Evolutionary conservation across 768 basidiomycete genomes (phyloP).

Genomic region (Mycena olivaceomarginata): DNA sequence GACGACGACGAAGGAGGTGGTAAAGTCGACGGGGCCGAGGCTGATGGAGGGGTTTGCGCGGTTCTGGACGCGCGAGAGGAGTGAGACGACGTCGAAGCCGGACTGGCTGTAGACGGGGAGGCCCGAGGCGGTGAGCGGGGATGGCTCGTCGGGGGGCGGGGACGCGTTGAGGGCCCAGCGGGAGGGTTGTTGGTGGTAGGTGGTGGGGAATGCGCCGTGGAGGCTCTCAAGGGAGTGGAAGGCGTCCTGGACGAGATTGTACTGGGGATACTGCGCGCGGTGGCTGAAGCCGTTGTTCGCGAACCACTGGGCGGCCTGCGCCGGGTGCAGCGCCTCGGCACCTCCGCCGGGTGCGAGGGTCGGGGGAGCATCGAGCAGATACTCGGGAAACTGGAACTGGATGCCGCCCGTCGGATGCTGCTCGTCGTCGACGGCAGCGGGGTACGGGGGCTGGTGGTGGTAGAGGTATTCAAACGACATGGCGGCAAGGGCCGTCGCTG

Average conservation of each 20-base stretch:
- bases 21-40: conserved; percentile 94
- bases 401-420: conserved; percentile 33
- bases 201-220: conserved; percentile 13
- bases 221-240: conserved; percentile 9
- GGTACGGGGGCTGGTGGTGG: too few species aligned
- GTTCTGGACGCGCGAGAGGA: conserved; percentile 85
- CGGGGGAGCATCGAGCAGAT: conserved; percentile 75
- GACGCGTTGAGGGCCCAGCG: conserved; percentile 13
- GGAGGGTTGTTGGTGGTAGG: neutral
- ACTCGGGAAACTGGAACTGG: conserved; percentile 79
- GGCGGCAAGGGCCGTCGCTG: too few species aligned
- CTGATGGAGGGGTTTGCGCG: conserved; percentile 84
- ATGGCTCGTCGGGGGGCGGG: conserved; percentile 12
- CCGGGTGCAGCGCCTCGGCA: conserved; percentile 80
- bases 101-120: conserved; percentile 90
- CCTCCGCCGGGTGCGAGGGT: conserved; percentile 83
- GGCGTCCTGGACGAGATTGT: conserved; percentile 21
- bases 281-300: conserved; percentile 64
- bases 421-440: neutral
- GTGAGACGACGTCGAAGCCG: conserved; percentile 92
- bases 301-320: conserved; percentile 69
- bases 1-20: conserved; percentile 93
- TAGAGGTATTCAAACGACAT: too few species aligned
- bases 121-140: conserved; percentile 52
- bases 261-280: conserved; percentile 20